These are phyloP conservation scores for Myrica gale DNA, from an alignment of 306 rosid genomes.

Conservation along the genomic window DNA sequence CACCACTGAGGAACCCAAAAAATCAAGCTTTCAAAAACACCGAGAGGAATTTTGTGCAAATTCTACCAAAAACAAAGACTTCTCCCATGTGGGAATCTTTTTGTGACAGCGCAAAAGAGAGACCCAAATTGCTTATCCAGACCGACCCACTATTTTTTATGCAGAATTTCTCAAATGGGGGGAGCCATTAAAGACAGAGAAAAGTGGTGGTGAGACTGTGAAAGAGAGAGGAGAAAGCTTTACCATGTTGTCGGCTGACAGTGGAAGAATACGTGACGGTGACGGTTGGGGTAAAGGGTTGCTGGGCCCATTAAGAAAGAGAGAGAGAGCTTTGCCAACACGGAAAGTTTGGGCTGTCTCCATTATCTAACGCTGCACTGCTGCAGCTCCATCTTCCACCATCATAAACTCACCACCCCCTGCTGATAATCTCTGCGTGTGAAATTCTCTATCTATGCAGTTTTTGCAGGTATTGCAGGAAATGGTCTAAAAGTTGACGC, in stretches of 20 bases:
- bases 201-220: constrained; percentile 42
- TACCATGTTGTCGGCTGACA: constrained; percentile 57
- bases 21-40: constrained; percentile 2
- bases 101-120: constrained; percentile 51
- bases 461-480: background rate
- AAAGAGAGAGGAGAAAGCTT: constrained; percentile 41
- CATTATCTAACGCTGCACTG: constrained; percentile 25
- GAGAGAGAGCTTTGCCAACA: constrained; percentile 24
- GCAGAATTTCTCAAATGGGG: constrained; percentile 38
- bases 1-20: constrained; percentile 12
- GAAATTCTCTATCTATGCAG: background rate
- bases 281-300: constrained; percentile 47
- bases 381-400: constrained; percentile 20
- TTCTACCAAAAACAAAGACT: constrained; percentile 35
- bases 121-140: constrained; percentile 36
- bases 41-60: constrained; percentile 20
- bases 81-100: constrained; percentile 42
- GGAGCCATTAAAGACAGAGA: constrained; percentile 64
- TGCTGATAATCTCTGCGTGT: background rate
- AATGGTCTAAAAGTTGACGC: constrained; percentile 17
- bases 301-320: constrained; percentile 42
- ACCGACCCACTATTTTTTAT: constrained; percentile 60
- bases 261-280: constrained; percentile 53
- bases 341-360: constrained; percentile 29
- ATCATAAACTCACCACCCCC: constrained; percentile 36